Evolutionary conservation across 2,329 filamentous ascomycete species (phyloP), one percentile per base, ranked within the genome.

Genomic region (Colletotrichum trifolii): DNA sequence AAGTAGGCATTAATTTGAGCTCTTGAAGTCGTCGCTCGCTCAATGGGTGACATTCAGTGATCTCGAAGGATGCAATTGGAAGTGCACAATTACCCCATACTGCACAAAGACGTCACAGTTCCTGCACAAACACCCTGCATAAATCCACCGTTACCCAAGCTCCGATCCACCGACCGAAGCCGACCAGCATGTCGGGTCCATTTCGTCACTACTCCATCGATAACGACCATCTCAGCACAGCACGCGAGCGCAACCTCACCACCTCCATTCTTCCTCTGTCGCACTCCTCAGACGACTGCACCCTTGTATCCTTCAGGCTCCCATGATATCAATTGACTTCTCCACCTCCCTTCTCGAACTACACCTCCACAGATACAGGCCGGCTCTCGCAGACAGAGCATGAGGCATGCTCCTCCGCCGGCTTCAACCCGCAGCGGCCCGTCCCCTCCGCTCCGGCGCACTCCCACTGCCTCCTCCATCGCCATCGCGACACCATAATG

Each of bases 361-460:
- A 35, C 36, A 7, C 10, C 15, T 38, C 17, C 35, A 34, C 17
- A 56, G n/a, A 71, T 77, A 80, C 81, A 36, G 15, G 35, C 13
- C 33, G n/a, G 4, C 25, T 25, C 25, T 25, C 35, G 17, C n/a
- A 35, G 38, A 8, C 25, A 47, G 12, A 62, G 79, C 79, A 88
- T 89, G 87, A 87, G 87, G 87, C 79, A 90, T 90, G 87, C 83
- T 82, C 82, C 76, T 82, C 77, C 83, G 80, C 69, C 74, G 73
- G 69, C 52, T 70, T 66, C 68, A 69, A 57, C 65, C 69, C 69
- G 67, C 72, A 68, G 70, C 75, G 73, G 73, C 72, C 57, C 60
- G 67, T 65, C 68, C 64, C 66, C 59, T 67, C 66, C 62, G 63
- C 62, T 62, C 54, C 56, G 56, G 62, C 52, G 47, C 60, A 25